These are phyloP conservation scores for Panaeolus papilionaceus DNA, from an alignment of 768 basidiomycete genomes.

Conservation along the genomic window DNA sequence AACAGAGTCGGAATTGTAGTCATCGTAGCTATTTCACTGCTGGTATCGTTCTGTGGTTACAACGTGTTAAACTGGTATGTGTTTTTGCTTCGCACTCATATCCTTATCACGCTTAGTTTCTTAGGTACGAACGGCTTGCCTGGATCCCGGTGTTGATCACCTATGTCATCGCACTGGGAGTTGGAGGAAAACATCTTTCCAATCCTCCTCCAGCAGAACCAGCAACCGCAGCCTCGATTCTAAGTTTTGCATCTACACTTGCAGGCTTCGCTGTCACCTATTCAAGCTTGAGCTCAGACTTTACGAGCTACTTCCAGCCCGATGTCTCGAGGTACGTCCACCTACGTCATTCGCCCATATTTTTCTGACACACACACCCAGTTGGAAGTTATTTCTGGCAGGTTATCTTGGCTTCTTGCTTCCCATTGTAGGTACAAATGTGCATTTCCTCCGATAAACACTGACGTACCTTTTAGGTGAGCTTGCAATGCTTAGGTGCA, in stretches of 20 bases:
- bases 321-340: conserved; percentile 57
- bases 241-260: conserved; percentile 72
- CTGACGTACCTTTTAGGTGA: conserved; percentile 39
- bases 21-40: conserved; percentile 69
- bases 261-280: conserved; percentile 79
- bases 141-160: conserved; percentile 84
- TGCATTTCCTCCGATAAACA: not conserved
- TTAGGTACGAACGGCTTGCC: conserved; percentile 70
- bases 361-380: conserved; percentile 29
- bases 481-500: conserved; percentile 59
- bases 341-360: not conserved
- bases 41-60: conserved; percentile 68
- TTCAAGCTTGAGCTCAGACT: conserved; percentile 70
- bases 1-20: conserved; percentile 83
- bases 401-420: conserved; percentile 74
- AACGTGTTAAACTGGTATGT: conserved; percentile 51
- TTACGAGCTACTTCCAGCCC: conserved; percentile 71
- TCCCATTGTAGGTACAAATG: conserved; percentile 48
- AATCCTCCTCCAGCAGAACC: conserved; percentile 55
- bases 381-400: conserved; percentile 69
- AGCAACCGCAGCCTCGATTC: conserved; percentile 56
- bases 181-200: conserved; percentile 74
- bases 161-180: conserved; percentile 72
- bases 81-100: not conserved
- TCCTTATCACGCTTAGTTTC: not conserved